A percentile compares a stretch with the other conserved stretches of the same genome.
phyloP scores from a whole-genome alignment of 345 rosid species.

The Populus simonii region DNA sequence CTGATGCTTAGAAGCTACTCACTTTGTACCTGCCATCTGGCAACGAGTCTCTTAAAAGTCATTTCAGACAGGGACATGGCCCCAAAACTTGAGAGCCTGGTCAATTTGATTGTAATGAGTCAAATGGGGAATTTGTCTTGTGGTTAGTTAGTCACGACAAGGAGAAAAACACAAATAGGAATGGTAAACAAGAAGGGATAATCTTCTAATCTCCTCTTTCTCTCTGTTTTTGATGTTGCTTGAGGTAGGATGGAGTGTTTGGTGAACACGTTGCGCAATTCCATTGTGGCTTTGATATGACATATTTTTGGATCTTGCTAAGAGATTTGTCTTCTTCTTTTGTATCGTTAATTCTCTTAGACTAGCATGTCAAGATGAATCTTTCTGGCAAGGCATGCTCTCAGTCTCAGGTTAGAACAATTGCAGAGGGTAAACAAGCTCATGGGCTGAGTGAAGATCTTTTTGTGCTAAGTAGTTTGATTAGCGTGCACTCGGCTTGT shows the following conservation, averaged over 20 bases:
- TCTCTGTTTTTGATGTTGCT: neutral
- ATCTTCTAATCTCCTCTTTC: too few relatives aligned
- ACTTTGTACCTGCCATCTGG: neutral
- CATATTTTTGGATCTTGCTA: neutral
- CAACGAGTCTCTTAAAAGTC: neutral
- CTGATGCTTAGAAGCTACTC: constrained; percentile 18
- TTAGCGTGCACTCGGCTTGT: neutral
- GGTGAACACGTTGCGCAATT: neutral
- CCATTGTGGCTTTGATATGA: neutral
- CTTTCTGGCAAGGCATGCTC: neutral
- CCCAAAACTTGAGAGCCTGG: neutral
- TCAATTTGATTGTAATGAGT: neutral
- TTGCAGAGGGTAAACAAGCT: constrained; percentile 11
- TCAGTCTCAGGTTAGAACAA: constrained; percentile 4
- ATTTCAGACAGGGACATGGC: neutral
- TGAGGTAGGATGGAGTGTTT: neutral
- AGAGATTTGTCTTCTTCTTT: neutral
- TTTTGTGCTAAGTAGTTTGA: constrained; percentile 19
- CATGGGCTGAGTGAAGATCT: constrained; percentile 18
- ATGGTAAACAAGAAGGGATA: neutral
- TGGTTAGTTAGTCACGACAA: neutral
- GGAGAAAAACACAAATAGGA: neutral
- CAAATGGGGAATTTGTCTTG: neutral
- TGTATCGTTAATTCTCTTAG: neutral
- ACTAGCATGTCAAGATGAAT: too few relatives aligned